Percentiles rank a stretch among this genome's conserved stretches.
Evolutionary conservation across 2,329 filamentous ascomycete species (phyloP).

Genomic region (Talaromyces sp.): DNA sequence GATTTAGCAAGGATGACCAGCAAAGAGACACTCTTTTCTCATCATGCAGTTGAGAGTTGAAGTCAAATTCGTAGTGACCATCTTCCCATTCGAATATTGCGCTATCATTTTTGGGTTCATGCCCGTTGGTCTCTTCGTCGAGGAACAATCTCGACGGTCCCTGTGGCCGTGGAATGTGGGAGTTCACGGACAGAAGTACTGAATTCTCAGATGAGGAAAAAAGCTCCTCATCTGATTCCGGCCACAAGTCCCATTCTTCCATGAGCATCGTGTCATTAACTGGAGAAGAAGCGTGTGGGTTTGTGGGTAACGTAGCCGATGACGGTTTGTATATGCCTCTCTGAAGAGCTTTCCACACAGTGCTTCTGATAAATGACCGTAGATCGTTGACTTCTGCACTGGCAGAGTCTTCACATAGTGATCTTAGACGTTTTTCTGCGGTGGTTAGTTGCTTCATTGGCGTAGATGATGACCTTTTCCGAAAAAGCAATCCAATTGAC

Average conservation of each 20-base stretch:
- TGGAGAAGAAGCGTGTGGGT: not conserved
- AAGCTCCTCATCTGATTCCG: not conserved
- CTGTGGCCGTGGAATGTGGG: not conserved
- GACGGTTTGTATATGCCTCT: slow-evolving; percentile 17
- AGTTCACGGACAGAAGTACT: not conserved
- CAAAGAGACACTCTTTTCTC: not conserved
- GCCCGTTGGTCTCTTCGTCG: not conserved
- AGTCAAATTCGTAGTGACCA: not conserved
- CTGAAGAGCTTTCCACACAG: slow-evolving; percentile 29
- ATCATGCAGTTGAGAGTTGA: not conserved
- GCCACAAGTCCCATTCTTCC: not conserved
- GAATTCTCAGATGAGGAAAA: not conserved
- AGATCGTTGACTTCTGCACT: slow-evolving; percentile 2
- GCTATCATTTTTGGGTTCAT: not conserved
- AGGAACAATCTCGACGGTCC: not conserved
- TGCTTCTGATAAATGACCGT: slow-evolving; percentile 19
- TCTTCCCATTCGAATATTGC: not conserved
- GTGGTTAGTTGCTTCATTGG: slow-evolving; percentile 13
- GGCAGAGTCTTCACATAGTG: not conserved
- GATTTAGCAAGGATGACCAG: not conserved
- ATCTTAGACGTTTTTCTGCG: slow-evolving; percentile 4
- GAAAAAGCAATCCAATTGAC: slow-evolving; percentile 27
- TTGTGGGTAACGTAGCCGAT: not conserved
- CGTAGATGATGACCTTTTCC: slow-evolving; percentile 13
- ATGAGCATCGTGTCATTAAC: not conserved